These are phyloP conservation scores for Salix arbutifolia DNA, from an alignment of 345 rosid genomes.

Conservation along the genomic window DNA sequence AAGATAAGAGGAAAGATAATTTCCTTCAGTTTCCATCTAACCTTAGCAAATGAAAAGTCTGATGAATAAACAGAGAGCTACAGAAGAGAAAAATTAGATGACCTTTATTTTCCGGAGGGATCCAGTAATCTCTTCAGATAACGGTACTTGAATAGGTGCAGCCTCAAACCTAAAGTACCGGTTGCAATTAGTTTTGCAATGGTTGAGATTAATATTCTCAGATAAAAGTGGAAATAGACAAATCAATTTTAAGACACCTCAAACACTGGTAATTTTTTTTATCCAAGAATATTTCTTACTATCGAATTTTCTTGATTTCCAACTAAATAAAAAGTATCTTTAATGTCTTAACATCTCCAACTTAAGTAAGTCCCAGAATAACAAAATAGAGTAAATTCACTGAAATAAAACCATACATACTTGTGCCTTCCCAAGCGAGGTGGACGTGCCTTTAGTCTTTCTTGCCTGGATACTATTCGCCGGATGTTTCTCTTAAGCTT, in stretches of 20 bases:
- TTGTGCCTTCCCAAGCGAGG: conserved; percentile 94
- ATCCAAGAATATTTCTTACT: neutral
- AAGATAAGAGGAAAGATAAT: neutral
- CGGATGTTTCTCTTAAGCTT: conserved; percentile 57
- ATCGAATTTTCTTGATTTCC: neutral
- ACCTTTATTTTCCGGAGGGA: conserved; percentile 88
- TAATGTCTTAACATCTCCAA: neutral
- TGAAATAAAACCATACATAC: conserved; percentile 32
- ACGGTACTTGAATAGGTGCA: conserved; percentile 79
- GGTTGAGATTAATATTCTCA: neutral
- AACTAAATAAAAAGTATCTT: neutral
- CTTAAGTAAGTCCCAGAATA: neutral
- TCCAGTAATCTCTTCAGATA: conserved; percentile 89
- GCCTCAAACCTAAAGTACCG: conserved; percentile 57
- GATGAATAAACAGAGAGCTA: conserved; percentile 2
- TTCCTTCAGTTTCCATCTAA: neutral
- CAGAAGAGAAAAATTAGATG: neutral
- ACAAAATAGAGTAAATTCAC: neutral
- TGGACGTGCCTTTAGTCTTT: conserved; percentile 67
- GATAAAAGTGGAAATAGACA: neutral
- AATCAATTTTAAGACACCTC: neutral
- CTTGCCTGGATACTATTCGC: conserved; percentile 57
- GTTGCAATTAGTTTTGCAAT: neutral
- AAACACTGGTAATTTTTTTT: neutral
- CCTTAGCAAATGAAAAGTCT: neutral